Conservation (phyloP, 106 monocot species). For the Platanthera guangdongensis region DNA sequence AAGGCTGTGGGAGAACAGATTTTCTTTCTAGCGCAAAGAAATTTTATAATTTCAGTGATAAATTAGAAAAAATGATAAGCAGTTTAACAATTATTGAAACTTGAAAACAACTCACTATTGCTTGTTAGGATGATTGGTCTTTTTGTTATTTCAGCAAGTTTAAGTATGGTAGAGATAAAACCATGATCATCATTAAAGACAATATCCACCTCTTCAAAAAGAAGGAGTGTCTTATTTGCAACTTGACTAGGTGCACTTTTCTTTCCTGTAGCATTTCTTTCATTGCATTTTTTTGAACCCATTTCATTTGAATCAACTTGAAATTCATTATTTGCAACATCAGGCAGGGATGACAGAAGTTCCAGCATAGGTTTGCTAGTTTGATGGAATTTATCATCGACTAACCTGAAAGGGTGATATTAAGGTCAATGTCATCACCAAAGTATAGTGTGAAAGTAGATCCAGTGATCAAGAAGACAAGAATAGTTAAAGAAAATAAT, state of each 20-base stretch:
- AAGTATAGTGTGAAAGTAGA: no score
- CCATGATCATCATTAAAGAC: constrained; percentile 88
- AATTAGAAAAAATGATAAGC: constrained; percentile 3
- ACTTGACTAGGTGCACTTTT: constrained; percentile 18
- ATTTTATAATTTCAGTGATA: neutral
- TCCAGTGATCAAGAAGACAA: no score
- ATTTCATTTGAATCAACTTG: constrained; percentile 11
- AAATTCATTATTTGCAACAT: constrained; percentile 11
- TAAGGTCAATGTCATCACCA: no score
- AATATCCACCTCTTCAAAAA: constrained; percentile 90
- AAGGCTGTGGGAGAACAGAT: constrained; percentile 45
- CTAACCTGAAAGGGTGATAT: constrained; percentile 35
- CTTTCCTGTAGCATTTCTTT: constrained; percentile 6
- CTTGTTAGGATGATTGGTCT: constrained; percentile 91
- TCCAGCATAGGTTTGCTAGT: constrained; percentile 17
- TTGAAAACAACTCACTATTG: constrained; percentile 43
- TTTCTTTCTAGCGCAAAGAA: constrained; percentile 43
- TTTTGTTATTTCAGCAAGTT: constrained; percentile 70
- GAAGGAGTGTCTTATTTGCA: constrained; percentile 52
- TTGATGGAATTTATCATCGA: constrained; percentile 14
- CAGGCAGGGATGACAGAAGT: constrained; percentile 9
- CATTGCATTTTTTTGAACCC: constrained; percentile 9
- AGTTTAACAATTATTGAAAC: neutral
- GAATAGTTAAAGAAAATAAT: no score
- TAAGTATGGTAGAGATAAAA: constrained; percentile 66